phyloP scores from a whole-genome alignment of 768 basidiomycete genomes.

The Phylloporus scabripes region DNA sequence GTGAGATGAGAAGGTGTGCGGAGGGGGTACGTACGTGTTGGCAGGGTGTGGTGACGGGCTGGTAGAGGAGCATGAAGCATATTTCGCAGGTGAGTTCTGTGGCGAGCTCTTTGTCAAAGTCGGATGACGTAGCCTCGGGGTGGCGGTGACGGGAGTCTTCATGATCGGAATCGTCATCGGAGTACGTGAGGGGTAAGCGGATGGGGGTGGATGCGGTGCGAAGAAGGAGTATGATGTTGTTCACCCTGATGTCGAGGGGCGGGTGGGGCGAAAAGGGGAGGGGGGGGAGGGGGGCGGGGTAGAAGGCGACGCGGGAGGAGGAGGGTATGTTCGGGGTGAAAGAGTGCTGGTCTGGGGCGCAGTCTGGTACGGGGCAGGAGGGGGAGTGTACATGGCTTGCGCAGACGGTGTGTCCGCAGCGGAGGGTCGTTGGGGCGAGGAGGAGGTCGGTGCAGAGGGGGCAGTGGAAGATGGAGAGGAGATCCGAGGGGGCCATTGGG shows the following conservation, averaged over 20 bases:
- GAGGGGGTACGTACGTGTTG: slow-evolving; percentile 67
- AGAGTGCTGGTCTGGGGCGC: slow-evolving; percentile 18
- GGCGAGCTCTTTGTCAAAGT: slow-evolving; percentile 56
- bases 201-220: slow-evolving; percentile 10
- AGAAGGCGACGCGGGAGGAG: slow-evolving; percentile 32
- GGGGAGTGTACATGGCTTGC: slow-evolving; percentile 40
- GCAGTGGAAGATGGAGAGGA: slow-evolving; percentile 45
- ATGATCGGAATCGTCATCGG: slow-evolving; percentile 30
- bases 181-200: slow-evolving; percentile 17
- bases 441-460: slow-evolving; percentile 42
- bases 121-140: slow-evolving; percentile 20
- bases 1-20: slow-evolving; percentile 9
- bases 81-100: slow-evolving; percentile 85
- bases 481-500: slow-evolving; percentile 22
- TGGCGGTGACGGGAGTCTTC: slow-evolving; percentile 20
- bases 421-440: slow-evolving; percentile 53
- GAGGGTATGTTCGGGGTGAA: slow-evolving; percentile 37
- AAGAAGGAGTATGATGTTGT: slow-evolving; percentile 47
- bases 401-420: slow-evolving; percentile 84
- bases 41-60: slow-evolving; percentile 90
- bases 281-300: slow-evolving; percentile 31
- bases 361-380: slow-evolving; percentile 35
- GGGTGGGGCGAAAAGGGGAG: not conserved
- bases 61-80: slow-evolving; percentile 76
- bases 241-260: slow-evolving; percentile 51